Evolutionary conservation across 208 protist species (phyloP).

Genomic region (Phytomonas francai): DNA sequence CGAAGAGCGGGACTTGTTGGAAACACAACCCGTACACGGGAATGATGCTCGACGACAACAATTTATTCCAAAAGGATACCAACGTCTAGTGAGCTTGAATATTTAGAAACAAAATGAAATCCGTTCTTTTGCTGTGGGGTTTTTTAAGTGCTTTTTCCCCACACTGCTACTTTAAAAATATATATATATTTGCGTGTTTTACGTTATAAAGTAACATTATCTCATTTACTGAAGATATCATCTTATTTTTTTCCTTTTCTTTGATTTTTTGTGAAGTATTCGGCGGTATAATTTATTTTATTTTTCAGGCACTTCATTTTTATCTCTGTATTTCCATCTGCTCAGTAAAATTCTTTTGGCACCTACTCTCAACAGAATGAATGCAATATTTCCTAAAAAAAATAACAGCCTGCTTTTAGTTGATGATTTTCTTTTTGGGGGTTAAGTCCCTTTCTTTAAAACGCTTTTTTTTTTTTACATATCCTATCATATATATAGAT

Average conservation of each 20-base stretch:
- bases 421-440: background rate
- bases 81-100: background rate
- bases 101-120: conserved; percentile 5
- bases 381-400: background rate
- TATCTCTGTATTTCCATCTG: background rate
- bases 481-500: background rate
- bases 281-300: background rate
- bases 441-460: background rate
- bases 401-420: background rate
- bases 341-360: background rate
- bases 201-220: background rate
- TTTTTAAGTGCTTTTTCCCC: conserved; percentile 4
- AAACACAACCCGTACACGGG: conserved; percentile 24
- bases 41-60: conserved; percentile 4
- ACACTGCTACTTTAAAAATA: background rate
- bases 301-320: conserved; percentile 1
- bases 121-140: conserved; percentile 5
- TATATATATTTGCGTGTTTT: conserved; percentile 4
- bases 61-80: background rate
- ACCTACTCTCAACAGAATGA: background rate
- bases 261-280: conserved; percentile 4
- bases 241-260: conserved; percentile 8
- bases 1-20: conserved; percentile 14
- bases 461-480: background rate
- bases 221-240: background rate